These are phyloP conservation scores for Mollisiaceae sp. DNA, from an alignment of 2,329 filamentous ascomycete species.

Conservation along the genomic window DNA sequence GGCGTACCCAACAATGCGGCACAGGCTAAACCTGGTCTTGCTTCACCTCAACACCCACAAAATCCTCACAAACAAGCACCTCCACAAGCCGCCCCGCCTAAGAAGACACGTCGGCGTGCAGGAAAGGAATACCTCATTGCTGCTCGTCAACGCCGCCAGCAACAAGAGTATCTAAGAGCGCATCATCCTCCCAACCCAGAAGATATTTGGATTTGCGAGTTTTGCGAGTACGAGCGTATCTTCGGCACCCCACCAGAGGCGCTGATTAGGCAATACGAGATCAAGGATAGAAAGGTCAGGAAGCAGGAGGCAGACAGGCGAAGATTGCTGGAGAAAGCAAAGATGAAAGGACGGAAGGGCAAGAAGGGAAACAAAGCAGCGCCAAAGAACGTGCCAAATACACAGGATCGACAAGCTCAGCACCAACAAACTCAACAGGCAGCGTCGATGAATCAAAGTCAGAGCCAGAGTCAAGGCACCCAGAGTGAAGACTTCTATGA, in stretches of 20 bases:
- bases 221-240: conserved; percentile 96
- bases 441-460: conserved; percentile 37
- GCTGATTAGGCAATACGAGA: conserved; percentile 89
- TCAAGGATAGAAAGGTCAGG: conserved; percentile 86
- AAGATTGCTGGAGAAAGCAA: conserved; percentile 86
- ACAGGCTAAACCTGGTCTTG: conserved; percentile 37
- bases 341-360: conserved; percentile 88
- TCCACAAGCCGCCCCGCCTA: conserved; percentile 52
- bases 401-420: conserved; percentile 37
- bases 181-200: conserved; percentile 72
- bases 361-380: conserved; percentile 75
- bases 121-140: conserved; percentile 76
- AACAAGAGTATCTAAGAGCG: conserved; percentile 78
- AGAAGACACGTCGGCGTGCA: conserved; percentile 69
- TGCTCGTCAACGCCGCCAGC: conserved; percentile 76
- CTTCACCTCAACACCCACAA: conserved; percentile 44
- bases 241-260: conserved; percentile 87
- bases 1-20: conserved; percentile 24
- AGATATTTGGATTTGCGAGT: conserved; percentile 95
- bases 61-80: conserved; percentile 47
- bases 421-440: conserved; percentile 46
- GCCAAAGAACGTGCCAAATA: conserved; percentile 31
- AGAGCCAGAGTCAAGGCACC: conserved; percentile 46
- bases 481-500: conserved; percentile 55
- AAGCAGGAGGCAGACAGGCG: conserved; percentile 86